These are phyloP conservation scores for Cardamine chenopodiifolia DNA, from an alignment of 345 rosid species.

Conservation along the genomic window DNA sequence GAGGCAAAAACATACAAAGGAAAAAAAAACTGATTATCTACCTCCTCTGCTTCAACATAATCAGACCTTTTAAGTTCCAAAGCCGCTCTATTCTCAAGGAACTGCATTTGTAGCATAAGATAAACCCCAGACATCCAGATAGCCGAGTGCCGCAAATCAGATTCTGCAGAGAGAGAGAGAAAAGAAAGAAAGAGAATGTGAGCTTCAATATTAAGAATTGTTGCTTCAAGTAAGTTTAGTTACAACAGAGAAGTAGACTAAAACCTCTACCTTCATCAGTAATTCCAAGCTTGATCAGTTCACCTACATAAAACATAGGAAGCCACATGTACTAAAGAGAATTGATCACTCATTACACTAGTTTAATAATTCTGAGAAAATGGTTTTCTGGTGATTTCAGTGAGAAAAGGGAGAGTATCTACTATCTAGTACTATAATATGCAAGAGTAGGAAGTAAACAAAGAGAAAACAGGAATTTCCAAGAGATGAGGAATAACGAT, in stretches of 20 bases:
- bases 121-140: conserved; percentile 97
- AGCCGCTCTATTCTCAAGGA: conserved; percentile 94
- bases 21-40: conserved; percentile 37
- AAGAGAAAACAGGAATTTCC: not conserved
- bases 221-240: conserved; percentile 9
- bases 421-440: not conserved
- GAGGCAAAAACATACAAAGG: conserved; percentile 5
- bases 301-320: conserved; percentile 60
- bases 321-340: conserved; percentile 12
- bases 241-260: conserved; percentile 32
- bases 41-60: conserved; percentile 92
- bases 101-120: conserved; percentile 91
- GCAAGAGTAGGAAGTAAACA: not conserved
- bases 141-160: conserved; percentile 84
- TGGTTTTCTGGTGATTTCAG: not conserved
- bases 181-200: conserved; percentile 24
- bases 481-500: not conserved
- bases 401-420: not conserved
- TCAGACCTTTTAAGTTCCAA: conserved; percentile 96
- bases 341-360: not conserved
- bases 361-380: not conserved
- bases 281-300: conserved; percentile 82
- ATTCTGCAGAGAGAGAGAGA: conserved; percentile 58
- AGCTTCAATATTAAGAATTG: conserved; percentile 27
- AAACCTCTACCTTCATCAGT: conserved; percentile 77